Evolutionary conservation across 2,329 filamentous ascomycete genomes (phyloP).

Genomic region (Fusarium phyllophilum): DNA sequence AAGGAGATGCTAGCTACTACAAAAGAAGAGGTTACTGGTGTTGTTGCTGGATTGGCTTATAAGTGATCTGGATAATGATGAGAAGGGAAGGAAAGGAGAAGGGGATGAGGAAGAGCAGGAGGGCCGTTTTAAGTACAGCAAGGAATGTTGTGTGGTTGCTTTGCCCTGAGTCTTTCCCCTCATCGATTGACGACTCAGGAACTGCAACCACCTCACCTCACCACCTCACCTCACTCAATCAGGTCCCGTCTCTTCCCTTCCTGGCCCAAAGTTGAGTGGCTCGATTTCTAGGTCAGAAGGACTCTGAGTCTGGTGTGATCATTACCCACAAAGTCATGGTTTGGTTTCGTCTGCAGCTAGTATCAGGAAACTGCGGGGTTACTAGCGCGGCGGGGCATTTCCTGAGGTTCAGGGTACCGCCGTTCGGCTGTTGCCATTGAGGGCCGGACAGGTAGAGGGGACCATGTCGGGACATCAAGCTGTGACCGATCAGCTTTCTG

Average conservation of each 20-base stretch:
- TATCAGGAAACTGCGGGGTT: constrained; percentile 35
- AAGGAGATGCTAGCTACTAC: constrained; percentile 24
- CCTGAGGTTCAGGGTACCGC: constrained; percentile 20
- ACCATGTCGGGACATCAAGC: constrained; percentile 21
- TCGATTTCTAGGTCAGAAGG: constrained; percentile 34
- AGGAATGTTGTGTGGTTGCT: constrained; percentile 29
- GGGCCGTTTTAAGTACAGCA: constrained; percentile 40
- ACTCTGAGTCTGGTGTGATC: constrained; percentile 32
- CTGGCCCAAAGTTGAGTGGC: constrained; percentile 29
- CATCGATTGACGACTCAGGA: constrained; percentile 34
- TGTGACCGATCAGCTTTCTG: constrained; percentile 28
- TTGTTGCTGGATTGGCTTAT: constrained; percentile 38
- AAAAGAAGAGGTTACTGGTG: constrained; percentile 4
- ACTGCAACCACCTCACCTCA: constrained; percentile 31
- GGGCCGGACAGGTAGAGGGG: constrained; percentile 6
- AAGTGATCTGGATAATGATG: constrained; percentile 36
- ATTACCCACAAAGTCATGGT: constrained; percentile 31
- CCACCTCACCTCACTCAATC: constrained; percentile 13
- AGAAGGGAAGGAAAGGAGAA: constrained; percentile 39
- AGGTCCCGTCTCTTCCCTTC: constrained; percentile 12
- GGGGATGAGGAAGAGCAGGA: constrained; percentile 36
- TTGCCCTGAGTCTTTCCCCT: constrained; percentile 31
- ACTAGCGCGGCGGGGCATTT: constrained; percentile 23
- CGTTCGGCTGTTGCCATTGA: background rate
- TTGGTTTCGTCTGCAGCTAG: constrained; percentile 28